Evolutionary conservation across 768 basidiomycete species (phyloP), one percentile per base, ranked within the genome.

Genomic region (Lepiota brunneoincarnata): DNA sequence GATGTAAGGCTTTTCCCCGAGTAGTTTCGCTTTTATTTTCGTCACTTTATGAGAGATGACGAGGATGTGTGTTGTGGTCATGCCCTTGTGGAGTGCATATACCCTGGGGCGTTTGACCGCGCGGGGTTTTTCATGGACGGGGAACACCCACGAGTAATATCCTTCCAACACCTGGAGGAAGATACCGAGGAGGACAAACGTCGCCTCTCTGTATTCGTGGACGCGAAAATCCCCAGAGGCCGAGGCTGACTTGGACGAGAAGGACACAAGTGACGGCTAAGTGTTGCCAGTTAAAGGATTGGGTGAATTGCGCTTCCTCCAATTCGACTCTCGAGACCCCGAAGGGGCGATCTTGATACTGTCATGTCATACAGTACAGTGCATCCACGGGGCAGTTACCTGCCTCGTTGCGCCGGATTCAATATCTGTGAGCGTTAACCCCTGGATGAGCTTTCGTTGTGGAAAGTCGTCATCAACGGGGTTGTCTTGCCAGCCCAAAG

Each of bases 301-400:
- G 37, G 18, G 52, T 39, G 28, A 54, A 54, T 4, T 46, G 52
- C 5, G 43, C 36, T 12, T 54, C 52, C 44, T 47, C 52, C 15
- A 54, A 14, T 14, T 47, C 26, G 44, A 54, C 37, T 31, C 46
- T 45, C 0, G 44, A 39, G 24, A 54, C 52, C 10, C 52, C 43
- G 17, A 17, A 28, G 12, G 36, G 44, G 10, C 36, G 52, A 10
- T 54, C 45, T 18, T 54, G 37, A 10, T 38, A 31, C n/a, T 31
- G 31, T 31, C 31, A 31, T 26, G 43, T 54, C 44, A 38, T 54
- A 54, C 23, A 54, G 21, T 11, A 38, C 52, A n/a, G 18, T 54
- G 52, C 52, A 54, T 54, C 52, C 52, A 54, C 2, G 52, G 52
- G 18, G 52, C 52, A 7, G 44, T 54, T 14, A 54, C 52, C 3